Conservation (phyloP, 139 green algal species). For the Deuterostichococcus epilithicus region DNA sequence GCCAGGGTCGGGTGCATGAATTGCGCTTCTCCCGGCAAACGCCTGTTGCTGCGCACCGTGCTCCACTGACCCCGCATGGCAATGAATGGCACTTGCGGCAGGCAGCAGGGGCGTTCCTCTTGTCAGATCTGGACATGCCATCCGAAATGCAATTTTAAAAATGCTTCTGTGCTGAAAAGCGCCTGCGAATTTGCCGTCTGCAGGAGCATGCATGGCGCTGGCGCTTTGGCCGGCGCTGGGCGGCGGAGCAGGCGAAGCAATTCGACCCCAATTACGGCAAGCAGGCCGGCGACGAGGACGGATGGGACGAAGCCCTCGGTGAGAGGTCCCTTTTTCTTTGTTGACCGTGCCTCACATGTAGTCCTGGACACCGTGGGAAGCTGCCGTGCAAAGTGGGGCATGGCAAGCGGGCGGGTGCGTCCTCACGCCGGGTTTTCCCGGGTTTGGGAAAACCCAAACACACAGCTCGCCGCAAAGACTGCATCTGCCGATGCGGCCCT, state of each 20-base stretch:
- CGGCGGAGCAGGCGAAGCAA: constrained; percentile 18
- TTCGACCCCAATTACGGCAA: constrained; percentile 16
- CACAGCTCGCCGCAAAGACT: no score
- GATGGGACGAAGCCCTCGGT: constrained; percentile 28
- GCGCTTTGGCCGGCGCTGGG: constrained; percentile 25
- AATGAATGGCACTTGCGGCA: background rate
- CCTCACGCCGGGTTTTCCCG: no score
- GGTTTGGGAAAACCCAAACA: no score
- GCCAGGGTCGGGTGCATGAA: no score
- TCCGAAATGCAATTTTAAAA: background rate
- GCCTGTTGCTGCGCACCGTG: no score
- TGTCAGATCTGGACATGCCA: background rate
- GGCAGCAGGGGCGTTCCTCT: background rate
- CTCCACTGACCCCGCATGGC: no score
- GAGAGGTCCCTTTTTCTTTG: background rate
- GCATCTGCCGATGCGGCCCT: no score
- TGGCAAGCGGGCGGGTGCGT: no score
- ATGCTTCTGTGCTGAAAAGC: background rate
- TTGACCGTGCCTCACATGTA: no score
- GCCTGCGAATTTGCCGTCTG: background rate
- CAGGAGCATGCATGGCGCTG: constrained; percentile 21
- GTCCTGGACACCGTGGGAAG: no score
- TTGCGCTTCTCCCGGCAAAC: no score
- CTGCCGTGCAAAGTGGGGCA: no score
- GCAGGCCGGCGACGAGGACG: constrained; percentile 14